Base-by-base conservation (phyloP, 768 basidiomycete genomes). In the Pleurotus salmoneostramineus region DNA sequence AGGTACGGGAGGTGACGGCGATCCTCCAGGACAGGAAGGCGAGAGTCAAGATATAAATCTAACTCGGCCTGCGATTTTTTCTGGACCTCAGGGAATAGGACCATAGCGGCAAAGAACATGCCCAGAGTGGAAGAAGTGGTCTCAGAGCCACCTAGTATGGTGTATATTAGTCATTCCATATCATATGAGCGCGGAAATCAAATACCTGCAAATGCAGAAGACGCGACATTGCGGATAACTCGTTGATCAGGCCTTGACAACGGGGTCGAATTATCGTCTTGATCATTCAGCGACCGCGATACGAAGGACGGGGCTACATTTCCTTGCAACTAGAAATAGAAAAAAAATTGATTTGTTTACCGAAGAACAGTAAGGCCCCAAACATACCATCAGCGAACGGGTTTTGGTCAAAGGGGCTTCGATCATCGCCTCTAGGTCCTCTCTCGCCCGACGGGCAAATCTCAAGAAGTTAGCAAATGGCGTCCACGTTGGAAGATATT, bases 1-100 rank as follows among this genome's bases (percentile, higher is more conserved):
- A 79, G 51, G 57, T 78, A 79, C 1, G 76, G 78, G 8, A 54
- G 37, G 17, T 21, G 15, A n/a, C 15, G 12, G 6, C 21, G 12
- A 21, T 55, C 52, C 6, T 17, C 52, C 5, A 55, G 43, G 8
- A 6, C 52, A 4, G 52, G 52, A 21, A 55, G 52, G 15, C 52
- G 52, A 42, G n/a, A 31, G 4, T 55, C 40, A 7, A 55, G 40
- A 55, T 42, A 40, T 11, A 21, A 31, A 43, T 55, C 52, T 11
- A 55, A 43, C 32, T 55, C 52, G 11, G 17, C 15, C n/a, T 43
- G 36, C n/a, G 52, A 36, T 40, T 43, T 17, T 14, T 5, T 21
- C n/a, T 55, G 52, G 6, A 55, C 27, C 6, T 55, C 40, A 3
- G 52, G 52, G 34, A 40, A 40, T n/a, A 40, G 36, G 6, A 43